These are phyloP conservation scores for Bruguiera gymnorhiza DNA, from an alignment of 345 rosid genomes.

Conservation along the genomic window DNA sequence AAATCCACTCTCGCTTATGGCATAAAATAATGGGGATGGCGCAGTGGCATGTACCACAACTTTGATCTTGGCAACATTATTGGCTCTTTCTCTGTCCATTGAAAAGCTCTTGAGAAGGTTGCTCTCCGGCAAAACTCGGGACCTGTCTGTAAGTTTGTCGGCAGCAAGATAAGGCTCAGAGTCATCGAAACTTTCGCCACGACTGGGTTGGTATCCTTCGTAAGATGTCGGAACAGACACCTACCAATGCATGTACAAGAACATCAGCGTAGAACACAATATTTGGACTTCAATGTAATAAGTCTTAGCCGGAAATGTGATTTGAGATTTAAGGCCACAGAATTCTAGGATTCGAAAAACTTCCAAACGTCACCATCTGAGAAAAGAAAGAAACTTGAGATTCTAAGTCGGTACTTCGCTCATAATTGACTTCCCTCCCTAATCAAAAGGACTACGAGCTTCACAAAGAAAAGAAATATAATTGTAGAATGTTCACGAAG, in stretches of 20 bases:
- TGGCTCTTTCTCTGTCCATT: slow-evolving; percentile 47
- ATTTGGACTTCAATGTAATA: background rate
- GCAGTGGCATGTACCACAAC: slow-evolving; percentile 42
- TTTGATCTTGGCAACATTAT: slow-evolving; percentile 60
- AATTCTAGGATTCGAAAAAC: no score
- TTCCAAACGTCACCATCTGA: no score
- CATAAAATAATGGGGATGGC: background rate
- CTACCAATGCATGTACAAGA: background rate
- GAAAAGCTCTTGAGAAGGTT: slow-evolving; percentile 42
- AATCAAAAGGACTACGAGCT: background rate
- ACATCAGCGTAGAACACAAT: background rate
- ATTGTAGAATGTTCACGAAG: background rate
- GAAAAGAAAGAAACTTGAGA: no score
- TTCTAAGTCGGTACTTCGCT: no score
- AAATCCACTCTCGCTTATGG: background rate
- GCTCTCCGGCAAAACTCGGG: slow-evolving; percentile 33
- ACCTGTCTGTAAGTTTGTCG: slow-evolving; percentile 19
- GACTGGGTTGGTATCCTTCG: background rate
- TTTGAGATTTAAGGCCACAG: no score
- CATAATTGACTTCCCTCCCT: no score
- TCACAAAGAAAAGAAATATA: background rate
- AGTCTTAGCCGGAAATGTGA: no score
- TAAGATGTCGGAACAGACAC: no score
- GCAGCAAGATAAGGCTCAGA: slow-evolving; percentile 28
- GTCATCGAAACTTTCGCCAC: slow-evolving; percentile 33